phyloP scores from a whole-genome alignment of 495 filamentous ascomycete species.

The Xylaria telfairii region DNA sequence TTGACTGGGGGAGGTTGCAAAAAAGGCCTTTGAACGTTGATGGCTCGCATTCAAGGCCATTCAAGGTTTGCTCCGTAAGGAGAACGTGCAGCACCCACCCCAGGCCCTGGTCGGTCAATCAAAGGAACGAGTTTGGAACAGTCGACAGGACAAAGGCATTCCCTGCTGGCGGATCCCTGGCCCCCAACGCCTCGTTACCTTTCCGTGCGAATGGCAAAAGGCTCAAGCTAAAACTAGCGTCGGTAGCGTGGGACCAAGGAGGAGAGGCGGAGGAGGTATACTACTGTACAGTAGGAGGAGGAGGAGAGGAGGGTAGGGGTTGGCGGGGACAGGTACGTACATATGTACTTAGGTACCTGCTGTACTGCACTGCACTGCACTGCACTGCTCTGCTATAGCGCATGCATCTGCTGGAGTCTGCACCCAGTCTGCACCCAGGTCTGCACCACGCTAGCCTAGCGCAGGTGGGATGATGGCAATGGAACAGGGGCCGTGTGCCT shows the following conservation, averaged over 20 bases:
- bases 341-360: too few species aligned
- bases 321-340: not conserved
- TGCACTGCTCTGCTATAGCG: too few species aligned
- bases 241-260: slow-evolving; percentile 17
- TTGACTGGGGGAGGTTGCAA: slow-evolving; percentile 40
- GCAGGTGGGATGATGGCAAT: not conserved
- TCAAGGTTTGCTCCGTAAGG: slow-evolving; percentile 37
- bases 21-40: slow-evolving; percentile 33
- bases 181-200: slow-evolving; percentile 27
- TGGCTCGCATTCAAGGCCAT: slow-evolving; percentile 39
- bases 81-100: slow-evolving; percentile 24
- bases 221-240: slow-evolving; percentile 11
- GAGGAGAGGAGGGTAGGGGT: slow-evolving; percentile 15
- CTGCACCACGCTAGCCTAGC: not conserved
- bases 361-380: too few species aligned
- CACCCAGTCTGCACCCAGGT: too few species aligned
- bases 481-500: slow-evolving; percentile 11
- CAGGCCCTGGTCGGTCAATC: slow-evolving; percentile 28
- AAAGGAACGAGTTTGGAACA: slow-evolving; percentile 43
- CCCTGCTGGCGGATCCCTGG: slow-evolving; percentile 41
- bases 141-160: slow-evolving; percentile 39
- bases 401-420: slow-evolving; percentile 10
- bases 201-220: slow-evolving; percentile 16
- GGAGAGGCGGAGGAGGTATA: not conserved
- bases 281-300: not conserved